Percentiles rank a stretch among this genome's conserved stretches.
phyloP scores from a whole-genome alignment of 345 rosid genomes.

The Eucalyptus grandis region DNA sequence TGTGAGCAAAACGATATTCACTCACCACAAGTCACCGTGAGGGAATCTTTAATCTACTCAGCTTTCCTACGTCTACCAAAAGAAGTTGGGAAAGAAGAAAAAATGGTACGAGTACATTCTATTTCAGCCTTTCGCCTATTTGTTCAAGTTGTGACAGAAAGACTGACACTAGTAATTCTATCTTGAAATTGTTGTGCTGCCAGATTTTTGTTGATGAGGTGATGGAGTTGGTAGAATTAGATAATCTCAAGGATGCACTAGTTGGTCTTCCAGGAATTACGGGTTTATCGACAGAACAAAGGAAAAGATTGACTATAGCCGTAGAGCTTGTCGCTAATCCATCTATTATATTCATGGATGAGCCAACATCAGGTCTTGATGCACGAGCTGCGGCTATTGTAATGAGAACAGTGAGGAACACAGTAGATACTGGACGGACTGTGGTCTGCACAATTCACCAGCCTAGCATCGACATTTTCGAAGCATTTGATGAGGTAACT shows the following conservation, averaged over 20 bases:
- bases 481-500: slow-evolving; percentile 66
- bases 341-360: slow-evolving; percentile 89
- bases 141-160: background rate
- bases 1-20: slow-evolving; percentile 9
- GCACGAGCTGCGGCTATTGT: slow-evolving; percentile 92
- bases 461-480: slow-evolving; percentile 90
- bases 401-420: slow-evolving; percentile 88
- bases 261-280: slow-evolving; percentile 14
- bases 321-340: slow-evolving; percentile 86
- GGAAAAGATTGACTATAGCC: slow-evolving; percentile 82
- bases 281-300: slow-evolving; percentile 85
- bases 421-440: slow-evolving; percentile 84
- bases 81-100: slow-evolving; percentile 8
- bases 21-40: slow-evolving; percentile 7
- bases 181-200: background rate
- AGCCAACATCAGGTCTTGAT: slow-evolving; percentile 89
- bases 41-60: slow-evolving; percentile 5
- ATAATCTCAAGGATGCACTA: slow-evolving; percentile 8
- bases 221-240: slow-evolving; percentile 9
- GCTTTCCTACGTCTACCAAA: slow-evolving; percentile 10
- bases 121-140: background rate
- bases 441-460: slow-evolving; percentile 92
- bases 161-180: background rate
- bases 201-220: slow-evolving; percentile 12
- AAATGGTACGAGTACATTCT: background rate